Conservation (phyloP, 176 grass and related monocot species). For the Leersia perrieri region DNA sequence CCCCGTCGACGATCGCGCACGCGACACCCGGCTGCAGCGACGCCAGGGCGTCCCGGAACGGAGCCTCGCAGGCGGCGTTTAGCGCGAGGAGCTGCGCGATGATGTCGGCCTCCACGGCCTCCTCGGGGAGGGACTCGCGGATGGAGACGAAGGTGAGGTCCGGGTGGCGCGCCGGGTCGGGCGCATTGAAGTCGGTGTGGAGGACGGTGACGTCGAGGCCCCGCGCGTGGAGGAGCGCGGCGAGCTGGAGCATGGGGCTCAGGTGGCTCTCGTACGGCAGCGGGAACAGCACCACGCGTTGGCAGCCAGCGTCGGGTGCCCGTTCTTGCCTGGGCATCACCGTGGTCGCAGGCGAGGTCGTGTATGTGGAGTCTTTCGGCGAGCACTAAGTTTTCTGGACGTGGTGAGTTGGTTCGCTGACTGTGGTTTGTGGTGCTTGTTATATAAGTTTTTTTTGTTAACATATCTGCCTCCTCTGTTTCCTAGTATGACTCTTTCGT, state of each 20-base stretch:
- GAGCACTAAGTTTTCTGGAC: too few species aligned
- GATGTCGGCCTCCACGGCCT: not conserved
- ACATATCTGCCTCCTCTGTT: too few species aligned
- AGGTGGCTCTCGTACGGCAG: slow-evolving; percentile 13
- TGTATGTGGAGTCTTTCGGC: too few species aligned
- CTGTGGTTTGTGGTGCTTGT: too few species aligned
- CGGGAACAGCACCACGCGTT: slow-evolving; percentile 16
- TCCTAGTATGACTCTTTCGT: too few species aligned
- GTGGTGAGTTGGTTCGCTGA: too few species aligned
- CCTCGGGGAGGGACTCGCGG: not conserved
- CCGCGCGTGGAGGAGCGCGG: not conserved
- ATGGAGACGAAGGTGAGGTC: not conserved
- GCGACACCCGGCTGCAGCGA: not conserved
- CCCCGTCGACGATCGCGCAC: not conserved
- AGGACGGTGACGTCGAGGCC: slow-evolving; percentile 16
- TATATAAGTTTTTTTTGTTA: too few species aligned
- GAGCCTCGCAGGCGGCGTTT: slow-evolving; percentile 8
- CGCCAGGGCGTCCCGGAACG: not conserved
- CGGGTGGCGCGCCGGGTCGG: slow-evolving; percentile 11
- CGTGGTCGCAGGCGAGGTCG: too few species aligned
- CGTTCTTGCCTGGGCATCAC: too few species aligned
- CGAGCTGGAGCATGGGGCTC: slow-evolving; percentile 19
- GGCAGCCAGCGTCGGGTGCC: not conserved
- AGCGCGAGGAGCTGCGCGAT: not conserved
- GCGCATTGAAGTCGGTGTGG: slow-evolving; percentile 11